Evolutionary conservation across 2,329 filamentous ascomycete species (phyloP).

Genomic region (Sporothrix variecibatus): DNA sequence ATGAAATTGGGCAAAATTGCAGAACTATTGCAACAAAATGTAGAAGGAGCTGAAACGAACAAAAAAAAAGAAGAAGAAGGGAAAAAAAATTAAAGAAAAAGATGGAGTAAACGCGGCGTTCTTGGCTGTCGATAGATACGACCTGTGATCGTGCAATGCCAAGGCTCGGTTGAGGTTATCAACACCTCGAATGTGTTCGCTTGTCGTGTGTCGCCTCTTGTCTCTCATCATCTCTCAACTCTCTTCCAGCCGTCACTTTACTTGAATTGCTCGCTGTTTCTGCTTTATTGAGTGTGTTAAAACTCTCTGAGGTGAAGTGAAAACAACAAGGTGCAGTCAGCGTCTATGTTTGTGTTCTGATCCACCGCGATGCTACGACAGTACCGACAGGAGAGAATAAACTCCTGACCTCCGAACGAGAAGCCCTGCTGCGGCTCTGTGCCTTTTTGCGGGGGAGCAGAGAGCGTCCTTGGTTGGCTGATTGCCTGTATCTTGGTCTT

Average conservation of each 20-base stretch:
- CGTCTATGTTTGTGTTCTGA: not conserved
- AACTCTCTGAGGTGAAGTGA: not conserved
- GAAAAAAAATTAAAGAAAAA: not conserved
- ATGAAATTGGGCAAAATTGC: not conserved
- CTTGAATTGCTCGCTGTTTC: not conserved
- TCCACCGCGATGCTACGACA: slow-evolving; percentile 16
- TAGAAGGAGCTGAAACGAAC: too few relatives aligned
- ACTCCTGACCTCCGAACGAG: not conserved
- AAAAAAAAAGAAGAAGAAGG: too few relatives aligned
- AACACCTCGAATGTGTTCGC: not conserved
- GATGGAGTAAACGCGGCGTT: not conserved
- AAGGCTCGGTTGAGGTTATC: not conserved
- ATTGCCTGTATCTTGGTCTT: not conserved
- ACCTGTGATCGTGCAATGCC: not conserved
- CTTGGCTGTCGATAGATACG: not conserved
- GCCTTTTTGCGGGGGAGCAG: not conserved
- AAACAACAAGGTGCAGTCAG: not conserved
- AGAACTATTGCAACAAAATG: not conserved
- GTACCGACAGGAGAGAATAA: not conserved
- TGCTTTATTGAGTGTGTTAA: not conserved
- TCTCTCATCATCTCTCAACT: not conserved
- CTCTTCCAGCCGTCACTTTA: not conserved
- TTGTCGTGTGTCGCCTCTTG: not conserved
- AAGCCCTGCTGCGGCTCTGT: not conserved
- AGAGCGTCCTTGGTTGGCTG: not conserved